Base-by-base conservation (phyloP, 164 flowering plant genomes). In the Litsea cubeba region DNA sequence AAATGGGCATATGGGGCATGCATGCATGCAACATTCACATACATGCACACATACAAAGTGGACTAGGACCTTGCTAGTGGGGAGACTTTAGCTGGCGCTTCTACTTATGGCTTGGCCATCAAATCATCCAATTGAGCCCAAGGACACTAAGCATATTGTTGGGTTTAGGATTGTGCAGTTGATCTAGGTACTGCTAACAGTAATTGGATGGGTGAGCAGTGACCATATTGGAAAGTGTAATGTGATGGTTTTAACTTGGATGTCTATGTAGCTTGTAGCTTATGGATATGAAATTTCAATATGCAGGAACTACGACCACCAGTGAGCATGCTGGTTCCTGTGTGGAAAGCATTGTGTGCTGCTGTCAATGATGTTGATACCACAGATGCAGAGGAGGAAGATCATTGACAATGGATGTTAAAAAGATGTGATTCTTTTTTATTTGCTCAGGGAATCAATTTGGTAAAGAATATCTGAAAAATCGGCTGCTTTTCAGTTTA, bases 271-370 rank as follows among this genome's bases (percentile, higher is more conserved):
- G 26, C 54, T 46, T 20, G 18, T 46, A 40, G 54, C 54, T 10
- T 46, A 3, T 14, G 28, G 54, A 71, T 71, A 25, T 71, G 12
- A 14, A 5, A 58, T 26, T 40, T 70, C 63, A 51, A n/a, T 62
- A 57, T 76, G 70, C 84, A 90, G 97, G 88, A 87, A 84, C 30
- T 88, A 65, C 85, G 79, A 24, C 97, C 91, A 20, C 96, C 97
- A 0, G 73, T 90, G 76, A 87, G 87, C 76, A 90, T 94, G 91
- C 80, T 94, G 81, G 84, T 86, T 75, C 95, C 93, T 25, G 76
- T 94, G 28, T 92, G 97, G 98, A 91, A 90, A 81, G 96, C 98
- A 30, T 80, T 94, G 76, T 80, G 90, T 81, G 82, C 84, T 50
- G 87, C 85, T 40, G 79, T 77, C 24, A 85, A 79, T 71, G 15